Base-by-base conservation (phyloP, 805 yeast species). In the Ogataea trehalophila region DNA sequence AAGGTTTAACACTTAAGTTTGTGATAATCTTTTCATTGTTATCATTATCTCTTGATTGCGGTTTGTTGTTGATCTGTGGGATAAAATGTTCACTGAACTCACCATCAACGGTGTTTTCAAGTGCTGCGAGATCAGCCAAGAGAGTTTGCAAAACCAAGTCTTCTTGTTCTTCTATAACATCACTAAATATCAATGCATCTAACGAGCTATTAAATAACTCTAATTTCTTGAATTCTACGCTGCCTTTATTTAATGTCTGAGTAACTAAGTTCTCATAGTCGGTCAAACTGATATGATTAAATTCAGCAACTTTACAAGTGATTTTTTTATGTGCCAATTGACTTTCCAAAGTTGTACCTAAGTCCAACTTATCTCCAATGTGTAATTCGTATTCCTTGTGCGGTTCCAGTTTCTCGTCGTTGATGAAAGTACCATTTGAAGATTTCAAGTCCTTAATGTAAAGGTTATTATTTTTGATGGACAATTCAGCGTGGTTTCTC, bases 371-470 rank as follows among this genome's bases (percentile, higher is more conserved):
- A 66, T 94, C 99, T 23, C 87, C 91, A n/a, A 81, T 73, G 47
- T 81, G 75, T 43, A 94, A 67, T 55, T 83, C 87, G 18, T 78
- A 79, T 39, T 80, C 85, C 44, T 74, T 75, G 37, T 81, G 87
- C 15, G 75, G 69, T 37, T 79, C 77, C 11, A 94, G 74, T 52
- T 90, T 82, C 38, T 69, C 73, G 33, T 83, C 87, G 64, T 94
- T 94, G 42, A 94, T 79, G 64, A 85, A 95, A 0, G 99, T 92
- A 9, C 99, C 99, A 66, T 94, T 94, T 22, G 96, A 86, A 2
- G 95, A 85, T 48, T 90, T 89, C 60, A 90, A 76, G 68, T 94
- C 99, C 55, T 83, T 80, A 23, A 94, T 76, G 74, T 75, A 88
- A 18, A 95, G 74, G 23, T 65, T 65, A 16, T 79, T 72, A 55